phyloP scores from a whole-genome alignment of 495 filamentous ascomycete genomes.

The Talaromyces thailandensis region DNA sequence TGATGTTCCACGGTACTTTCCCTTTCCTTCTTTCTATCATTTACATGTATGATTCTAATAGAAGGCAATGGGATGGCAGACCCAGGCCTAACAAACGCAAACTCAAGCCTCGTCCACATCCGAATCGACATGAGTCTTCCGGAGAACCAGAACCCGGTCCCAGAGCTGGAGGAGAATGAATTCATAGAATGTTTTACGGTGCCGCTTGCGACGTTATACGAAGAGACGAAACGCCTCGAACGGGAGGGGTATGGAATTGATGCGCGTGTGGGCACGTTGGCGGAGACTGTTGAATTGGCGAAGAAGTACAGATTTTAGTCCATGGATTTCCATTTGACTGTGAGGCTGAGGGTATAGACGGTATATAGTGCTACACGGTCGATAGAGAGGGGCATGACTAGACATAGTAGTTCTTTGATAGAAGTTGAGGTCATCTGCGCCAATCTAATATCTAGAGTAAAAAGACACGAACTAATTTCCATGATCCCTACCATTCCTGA shows the following conservation, averaged over 20 bases:
- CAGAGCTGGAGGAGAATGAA: constrained; percentile 77
- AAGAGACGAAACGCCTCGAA: constrained; percentile 60
- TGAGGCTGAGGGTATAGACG: not conserved
- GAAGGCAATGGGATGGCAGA: constrained; percentile 22
- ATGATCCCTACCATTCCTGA: too few relatives aligned
- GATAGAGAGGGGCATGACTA: too few relatives aligned
- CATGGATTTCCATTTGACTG: not conserved
- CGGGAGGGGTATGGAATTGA: constrained; percentile 74
- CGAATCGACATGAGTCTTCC: constrained; percentile 64
- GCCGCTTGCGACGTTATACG: constrained; percentile 55
- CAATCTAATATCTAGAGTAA: too few relatives aligned
- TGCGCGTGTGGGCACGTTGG: constrained; percentile 73
- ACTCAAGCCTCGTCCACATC: constrained; percentile 75
- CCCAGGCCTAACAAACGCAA: constrained; percentile 82
- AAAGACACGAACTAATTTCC: too few relatives aligned
- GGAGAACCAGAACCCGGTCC: constrained; percentile 60
- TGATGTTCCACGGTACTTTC: constrained; percentile 76
- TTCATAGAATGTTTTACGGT: constrained; percentile 83
- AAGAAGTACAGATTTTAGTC: constrained; percentile 45
- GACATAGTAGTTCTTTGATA: too few relatives aligned
- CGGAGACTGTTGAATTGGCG: constrained; percentile 77
- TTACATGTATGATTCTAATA: not conserved
- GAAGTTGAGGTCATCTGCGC: too few relatives aligned
- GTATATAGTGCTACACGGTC: too few relatives aligned
- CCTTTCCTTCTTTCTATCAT: not conserved